Evolutionary conservation across 1,284 basidiomycete species (phyloP).

Genomic region (Thecaphora thlaspeos): DNA sequence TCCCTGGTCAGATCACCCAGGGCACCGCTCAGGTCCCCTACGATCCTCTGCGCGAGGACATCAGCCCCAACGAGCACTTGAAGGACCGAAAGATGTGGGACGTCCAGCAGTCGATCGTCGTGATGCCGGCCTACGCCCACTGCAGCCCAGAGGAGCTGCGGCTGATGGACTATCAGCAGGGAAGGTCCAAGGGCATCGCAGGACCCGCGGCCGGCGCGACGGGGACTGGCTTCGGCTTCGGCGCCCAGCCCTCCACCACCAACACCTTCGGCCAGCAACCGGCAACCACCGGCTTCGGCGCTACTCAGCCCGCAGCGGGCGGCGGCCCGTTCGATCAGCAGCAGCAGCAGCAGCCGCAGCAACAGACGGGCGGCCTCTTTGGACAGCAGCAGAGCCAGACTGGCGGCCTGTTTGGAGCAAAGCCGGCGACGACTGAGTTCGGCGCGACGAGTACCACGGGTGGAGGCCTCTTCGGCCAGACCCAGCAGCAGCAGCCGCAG

Average conservation of each 20-base stretch:
- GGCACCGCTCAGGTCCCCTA: slow-evolving; percentile 46
- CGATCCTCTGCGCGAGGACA: slow-evolving; percentile 42
- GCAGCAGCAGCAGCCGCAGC: slow-evolving; percentile 36
- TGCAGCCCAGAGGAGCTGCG: slow-evolving; percentile 48
- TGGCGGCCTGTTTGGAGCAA: slow-evolving; percentile 57
- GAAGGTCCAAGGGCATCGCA: slow-evolving; percentile 39
- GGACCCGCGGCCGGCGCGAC: slow-evolving; percentile 33
- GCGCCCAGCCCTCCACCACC: slow-evolving; percentile 9
- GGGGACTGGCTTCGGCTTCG: slow-evolving; percentile 41
- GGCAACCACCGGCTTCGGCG: slow-evolving; percentile 40
- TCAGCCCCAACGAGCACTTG: slow-evolving; percentile 43
- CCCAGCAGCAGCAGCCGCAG: slow-evolving; percentile 36
- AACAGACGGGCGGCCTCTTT: slow-evolving; percentile 49
- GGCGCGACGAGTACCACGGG: slow-evolving; percentile 32
- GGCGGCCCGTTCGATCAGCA: slow-evolving; percentile 43
- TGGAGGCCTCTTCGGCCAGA: slow-evolving; percentile 54
- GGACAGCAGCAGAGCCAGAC: slow-evolving; percentile 57
- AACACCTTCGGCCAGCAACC: slow-evolving; percentile 31
- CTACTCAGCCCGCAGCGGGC: slow-evolving; percentile 11
- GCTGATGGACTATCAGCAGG: slow-evolving; percentile 48
- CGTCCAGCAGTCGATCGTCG: slow-evolving; percentile 46
- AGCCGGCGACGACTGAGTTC: slow-evolving; percentile 37
- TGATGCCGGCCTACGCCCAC: slow-evolving; percentile 44
- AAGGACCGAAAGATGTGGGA: slow-evolving; percentile 48
- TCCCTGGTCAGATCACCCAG: slow-evolving; percentile 36